Evolutionary conservation across 2,329 filamentous ascomycete genomes (phyloP).

Genomic region (Hypoxylon sp.): DNA sequence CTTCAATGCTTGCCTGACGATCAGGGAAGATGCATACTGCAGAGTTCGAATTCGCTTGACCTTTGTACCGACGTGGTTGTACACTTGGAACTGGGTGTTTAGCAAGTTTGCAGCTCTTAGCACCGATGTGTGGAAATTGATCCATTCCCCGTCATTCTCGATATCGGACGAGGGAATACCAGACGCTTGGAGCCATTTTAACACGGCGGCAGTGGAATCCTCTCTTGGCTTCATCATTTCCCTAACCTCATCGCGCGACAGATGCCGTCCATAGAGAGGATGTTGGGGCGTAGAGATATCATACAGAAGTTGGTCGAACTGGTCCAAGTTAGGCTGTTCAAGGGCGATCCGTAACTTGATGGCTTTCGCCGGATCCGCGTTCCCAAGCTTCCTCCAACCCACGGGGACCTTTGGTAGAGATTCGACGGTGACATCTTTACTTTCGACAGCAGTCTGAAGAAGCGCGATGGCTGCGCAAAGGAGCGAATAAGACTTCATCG

Average conservation of each 20-base stretch:
- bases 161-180: slow-evolving; percentile 64
- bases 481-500: slow-evolving; percentile 43
- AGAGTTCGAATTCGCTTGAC: slow-evolving; percentile 63
- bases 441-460: slow-evolving; percentile 38
- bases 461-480: slow-evolving; percentile 42
- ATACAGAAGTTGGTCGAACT: slow-evolving; percentile 70
- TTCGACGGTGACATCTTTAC: slow-evolving; percentile 53
- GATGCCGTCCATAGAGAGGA: slow-evolving; percentile 69
- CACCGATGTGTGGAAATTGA: slow-evolving; percentile 68
- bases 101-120: slow-evolving; percentile 67
- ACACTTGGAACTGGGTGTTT: slow-evolving; percentile 69
- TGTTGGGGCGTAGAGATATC: slow-evolving; percentile 72
- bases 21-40: slow-evolving; percentile 38
- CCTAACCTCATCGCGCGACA: slow-evolving; percentile 69
- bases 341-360: slow-evolving; percentile 64
- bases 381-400: slow-evolving; percentile 55
- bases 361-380: slow-evolving; percentile 54
- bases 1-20: slow-evolving; percentile 5
- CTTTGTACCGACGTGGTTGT: slow-evolving; percentile 59
- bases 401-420: slow-evolving; percentile 53
- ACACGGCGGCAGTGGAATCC: slow-evolving; percentile 61
- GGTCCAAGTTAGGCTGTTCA: slow-evolving; percentile 59
- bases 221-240: slow-evolving; percentile 50
- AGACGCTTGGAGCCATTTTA: slow-evolving; percentile 67
- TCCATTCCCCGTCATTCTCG: slow-evolving; percentile 63